Conservation (phyloP, 1,139 yeast genomes). For the Candida pseudoviswanathii region DNA sequence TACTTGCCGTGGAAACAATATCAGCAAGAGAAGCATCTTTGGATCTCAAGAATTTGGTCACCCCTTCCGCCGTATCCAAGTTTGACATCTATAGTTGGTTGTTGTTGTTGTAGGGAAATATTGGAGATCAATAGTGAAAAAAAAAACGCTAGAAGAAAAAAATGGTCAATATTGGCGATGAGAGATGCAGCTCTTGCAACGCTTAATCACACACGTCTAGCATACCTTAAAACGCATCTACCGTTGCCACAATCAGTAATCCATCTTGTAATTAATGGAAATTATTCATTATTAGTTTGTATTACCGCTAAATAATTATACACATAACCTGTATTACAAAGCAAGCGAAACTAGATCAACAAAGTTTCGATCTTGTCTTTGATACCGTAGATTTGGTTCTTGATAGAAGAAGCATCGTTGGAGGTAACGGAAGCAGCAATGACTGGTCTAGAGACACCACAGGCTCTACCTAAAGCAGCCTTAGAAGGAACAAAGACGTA, state of each 20-base stretch:
- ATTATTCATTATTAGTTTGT: neutral
- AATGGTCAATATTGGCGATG: neutral
- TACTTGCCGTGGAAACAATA: constrained; percentile 44
- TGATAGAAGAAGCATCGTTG: constrained; percentile 97
- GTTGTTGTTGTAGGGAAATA: neutral
- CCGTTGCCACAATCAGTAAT: no score
- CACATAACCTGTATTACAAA: neutral
- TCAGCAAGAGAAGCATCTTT: constrained; percentile 48
- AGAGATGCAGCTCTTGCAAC: neutral
- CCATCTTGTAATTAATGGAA: no score
- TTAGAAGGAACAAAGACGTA: constrained; percentile 98
- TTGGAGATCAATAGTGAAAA: neutral
- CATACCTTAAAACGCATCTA: no score
- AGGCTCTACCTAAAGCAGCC: constrained; percentile 98
- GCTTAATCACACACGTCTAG: no score
- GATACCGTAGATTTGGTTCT: constrained; percentile 94
- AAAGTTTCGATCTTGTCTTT: constrained; percentile 99
- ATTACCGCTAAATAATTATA: neutral
- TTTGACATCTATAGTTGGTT: neutral
- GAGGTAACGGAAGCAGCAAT: constrained; percentile 98
- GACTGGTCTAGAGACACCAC: constrained; percentile 99
- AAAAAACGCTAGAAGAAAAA: neutral
- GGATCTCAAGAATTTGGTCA: constrained; percentile 66
- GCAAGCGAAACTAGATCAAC: constrained; percentile 61
- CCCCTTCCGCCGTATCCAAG: constrained; percentile 50